Percentiles rank a stretch among this genome's conserved stretches.
Evolutionary conservation across 1,284 basidiomycete genomes (phyloP).

Genomic region (Naganishia cerealis): DNA sequence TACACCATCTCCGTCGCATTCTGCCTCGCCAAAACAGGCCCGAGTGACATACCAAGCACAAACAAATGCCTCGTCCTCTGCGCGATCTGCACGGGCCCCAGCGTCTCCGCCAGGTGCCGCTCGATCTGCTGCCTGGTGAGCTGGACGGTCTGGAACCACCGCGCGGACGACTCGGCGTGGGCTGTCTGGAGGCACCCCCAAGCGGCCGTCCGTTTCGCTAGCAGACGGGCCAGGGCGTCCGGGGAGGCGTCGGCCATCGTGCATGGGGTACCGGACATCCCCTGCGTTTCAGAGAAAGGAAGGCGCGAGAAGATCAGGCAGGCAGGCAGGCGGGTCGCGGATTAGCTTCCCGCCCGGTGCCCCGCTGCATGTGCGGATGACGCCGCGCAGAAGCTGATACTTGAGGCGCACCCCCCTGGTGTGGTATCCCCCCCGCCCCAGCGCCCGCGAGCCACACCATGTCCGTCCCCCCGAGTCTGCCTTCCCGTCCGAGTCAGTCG

Average conservation of each 20-base stretch:
- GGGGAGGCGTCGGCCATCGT: too few species aligned
- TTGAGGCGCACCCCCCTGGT: too few species aligned
- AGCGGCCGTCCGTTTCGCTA: constrained; percentile 31
- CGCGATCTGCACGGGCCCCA: constrained; percentile 46
- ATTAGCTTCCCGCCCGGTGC: too few species aligned
- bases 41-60: constrained; percentile 55
- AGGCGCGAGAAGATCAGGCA: too few species aligned
- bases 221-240: too few species aligned
- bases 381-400: too few species aligned
- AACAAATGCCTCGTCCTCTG: constrained; percentile 42
- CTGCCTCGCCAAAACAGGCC: constrained; percentile 54
- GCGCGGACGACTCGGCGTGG: constrained; percentile 38
- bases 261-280: too few species aligned
- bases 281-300: too few species aligned
- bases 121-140: constrained; percentile 39
- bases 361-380: too few species aligned
- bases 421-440: too few species aligned
- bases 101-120: constrained; percentile 40
- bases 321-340: too few species aligned
- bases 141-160: constrained; percentile 53
- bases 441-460: neutral
- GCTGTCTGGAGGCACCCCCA: constrained; percentile 31
- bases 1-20: constrained; percentile 52
- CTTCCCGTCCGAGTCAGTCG: neutral
- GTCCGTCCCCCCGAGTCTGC: neutral